phyloP scores from a whole-genome alignment of 2,329 filamentous ascomycete genomes.

The Curvularia lunata region DNA sequence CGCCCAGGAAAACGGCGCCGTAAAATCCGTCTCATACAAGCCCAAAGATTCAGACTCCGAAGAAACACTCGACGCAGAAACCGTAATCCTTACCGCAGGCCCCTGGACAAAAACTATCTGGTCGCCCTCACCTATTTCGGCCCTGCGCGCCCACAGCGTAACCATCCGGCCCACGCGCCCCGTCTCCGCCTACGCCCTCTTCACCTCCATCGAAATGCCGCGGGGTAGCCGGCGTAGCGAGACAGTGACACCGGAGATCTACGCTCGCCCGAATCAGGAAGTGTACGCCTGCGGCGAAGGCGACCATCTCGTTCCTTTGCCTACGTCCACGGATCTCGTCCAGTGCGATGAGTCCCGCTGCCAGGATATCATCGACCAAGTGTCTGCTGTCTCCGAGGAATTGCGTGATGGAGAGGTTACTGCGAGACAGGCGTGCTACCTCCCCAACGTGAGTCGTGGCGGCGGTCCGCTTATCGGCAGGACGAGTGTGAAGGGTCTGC shows the following conservation, averaged over 20 bases:
- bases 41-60: constrained; percentile 55
- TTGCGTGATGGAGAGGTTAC: constrained; percentile 63
- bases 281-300: constrained; percentile 95
- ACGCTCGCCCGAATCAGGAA: constrained; percentile 85
- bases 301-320: constrained; percentile 76
- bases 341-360: constrained; percentile 76
- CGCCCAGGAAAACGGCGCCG: constrained; percentile 60
- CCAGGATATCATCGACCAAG: constrained; percentile 84
- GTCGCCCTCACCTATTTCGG: constrained; percentile 63
- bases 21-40: constrained; percentile 69
- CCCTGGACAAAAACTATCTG: constrained; percentile 65
- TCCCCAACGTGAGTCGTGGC: constrained; percentile 71
- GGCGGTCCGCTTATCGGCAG: constrained; percentile 79
- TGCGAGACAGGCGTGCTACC: constrained; percentile 87
- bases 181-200: constrained; percentile 77
- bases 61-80: constrained; percentile 57
- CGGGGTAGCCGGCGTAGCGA: constrained; percentile 50
- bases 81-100: constrained; percentile 66
- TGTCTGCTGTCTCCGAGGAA: constrained; percentile 63
- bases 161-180: constrained; percentile 64
- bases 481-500: constrained; percentile 74
- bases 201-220: constrained; percentile 84
- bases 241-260: constrained; percentile 86
- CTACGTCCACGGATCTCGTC: constrained; percentile 76
- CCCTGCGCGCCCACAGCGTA: constrained; percentile 68